These are phyloP conservation scores for Lanmaoa pseudosensibilis DNA, from an alignment of 768 basidiomycete species.

Conservation along the genomic window DNA sequence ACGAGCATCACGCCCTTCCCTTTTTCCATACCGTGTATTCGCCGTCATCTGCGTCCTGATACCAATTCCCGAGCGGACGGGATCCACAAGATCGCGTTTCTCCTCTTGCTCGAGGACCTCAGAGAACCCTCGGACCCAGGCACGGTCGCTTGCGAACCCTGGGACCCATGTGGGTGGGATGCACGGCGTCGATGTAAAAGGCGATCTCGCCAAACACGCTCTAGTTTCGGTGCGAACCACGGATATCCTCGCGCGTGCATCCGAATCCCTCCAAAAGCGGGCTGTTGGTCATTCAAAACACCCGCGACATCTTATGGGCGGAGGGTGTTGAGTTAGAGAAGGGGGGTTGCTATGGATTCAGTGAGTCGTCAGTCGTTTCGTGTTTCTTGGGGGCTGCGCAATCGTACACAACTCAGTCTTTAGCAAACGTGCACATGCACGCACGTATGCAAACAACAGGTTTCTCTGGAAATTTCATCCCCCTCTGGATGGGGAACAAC, in stretches of 20 bases:
- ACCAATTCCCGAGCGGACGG: conserved; percentile 45
- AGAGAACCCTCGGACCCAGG: conserved; percentile 62
- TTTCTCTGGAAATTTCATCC: conserved; percentile 73
- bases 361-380: conserved; percentile 54
- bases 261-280: conserved; percentile 41
- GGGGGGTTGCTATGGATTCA: conserved; percentile 79
- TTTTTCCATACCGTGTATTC: conserved; percentile 25
- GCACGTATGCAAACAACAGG: conserved; percentile 44
- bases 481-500: conserved; percentile 5
- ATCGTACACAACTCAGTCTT: too few species aligned
- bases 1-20: conserved; percentile 47
- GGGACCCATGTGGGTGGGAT: conserved; percentile 68
- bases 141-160: conserved; percentile 65
- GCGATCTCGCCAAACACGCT: conserved; percentile 86
- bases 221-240: too few species aligned
- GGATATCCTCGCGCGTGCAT: conserved; percentile 24
- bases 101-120: conserved; percentile 43
- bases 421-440: not conserved
- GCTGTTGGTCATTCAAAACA: conserved; percentile 67
- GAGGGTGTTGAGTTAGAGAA: conserved; percentile 59
- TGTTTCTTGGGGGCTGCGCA: too few species aligned
- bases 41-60: conserved; percentile 26
- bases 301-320: conserved; percentile 73
- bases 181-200: conserved; percentile 37
- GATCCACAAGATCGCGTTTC: conserved; percentile 38